Base-by-base conservation (phyloP, 73 alveolate genomes). In the Effrenium voratum region DNA sequence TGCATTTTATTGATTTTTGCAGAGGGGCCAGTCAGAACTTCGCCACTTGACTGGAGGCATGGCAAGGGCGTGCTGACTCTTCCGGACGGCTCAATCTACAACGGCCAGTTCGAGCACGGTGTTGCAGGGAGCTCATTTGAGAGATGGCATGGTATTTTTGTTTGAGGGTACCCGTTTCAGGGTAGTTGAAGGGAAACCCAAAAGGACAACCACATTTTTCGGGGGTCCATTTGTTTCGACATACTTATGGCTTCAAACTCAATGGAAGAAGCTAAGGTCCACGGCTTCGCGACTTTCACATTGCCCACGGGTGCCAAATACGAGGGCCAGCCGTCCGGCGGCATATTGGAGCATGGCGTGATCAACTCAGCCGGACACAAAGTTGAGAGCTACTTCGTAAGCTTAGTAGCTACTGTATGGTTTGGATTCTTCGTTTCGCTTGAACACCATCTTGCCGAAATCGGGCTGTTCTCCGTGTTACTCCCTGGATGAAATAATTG, bases 101-200 rank as follows among this genome's bases (percentile, higher is more conserved):
- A 46, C 26, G 97, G 97, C 45, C 97, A 90, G 57, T 90, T 90
- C 55, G 97, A 90, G 86, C 86, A 90, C 43, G 97, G 97, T 19
- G 86, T 90, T 36, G 97, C 26, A 38, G 1, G 26, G 34, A 40
- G 32, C 95, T 41, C 49, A 66, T 84, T 15, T n/a, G n/a, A n/a
- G n/a, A n/a, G n/a, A n/a, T n/a, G n/a, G n/a, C n/a, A n/a, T n/a
- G n/a, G n/a, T n/a, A n/a, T n/a, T n/a, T 34, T 36, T 73, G 49
- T 28, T 73, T 19, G n/a, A 73, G 55, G 28, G 16, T 72, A 15
- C 43, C 40, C 16, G 47, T 30, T 22, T 40, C 49, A 19, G n/a
- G 49, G 22, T 19, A 70, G n/a, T 22, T 28, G 46, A 70, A 6
- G 16, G 30, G 0, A 41, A 66, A 30, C 44, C 79, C 44, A 30